phyloP scores from a whole-genome alignment of 345 rosid species.

The Mercurialis annua region DNA sequence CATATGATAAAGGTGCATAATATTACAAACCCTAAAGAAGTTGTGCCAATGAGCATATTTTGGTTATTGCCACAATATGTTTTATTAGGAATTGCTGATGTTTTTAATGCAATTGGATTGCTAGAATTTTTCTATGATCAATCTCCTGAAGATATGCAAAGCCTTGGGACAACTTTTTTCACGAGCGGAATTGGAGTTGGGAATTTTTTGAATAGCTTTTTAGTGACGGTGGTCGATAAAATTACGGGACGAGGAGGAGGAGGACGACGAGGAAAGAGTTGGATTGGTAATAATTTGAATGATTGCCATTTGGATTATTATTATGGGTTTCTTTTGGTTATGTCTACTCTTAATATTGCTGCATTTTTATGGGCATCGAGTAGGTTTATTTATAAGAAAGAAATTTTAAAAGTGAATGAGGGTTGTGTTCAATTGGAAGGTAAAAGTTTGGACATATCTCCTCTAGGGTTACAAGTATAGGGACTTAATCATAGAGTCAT shows the following conservation, averaged over 20 bases:
- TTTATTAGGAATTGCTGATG: conserved; percentile 71
- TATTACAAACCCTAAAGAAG: conserved; percentile 39
- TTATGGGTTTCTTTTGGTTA: conserved; percentile 69
- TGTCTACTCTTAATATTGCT: conserved; percentile 57
- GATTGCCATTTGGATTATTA: conserved; percentile 76
- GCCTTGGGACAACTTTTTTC: conserved; percentile 88
- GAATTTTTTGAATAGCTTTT: conserved; percentile 72
- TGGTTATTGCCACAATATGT: conserved; percentile 84
- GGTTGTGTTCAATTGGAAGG: conserved; percentile 45
- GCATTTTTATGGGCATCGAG: conserved; percentile 69
- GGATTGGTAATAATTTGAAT: conserved; percentile 86
- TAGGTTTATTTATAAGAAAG: conserved; percentile 66
- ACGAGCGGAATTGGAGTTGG: conserved; percentile 88
- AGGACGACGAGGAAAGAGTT: conserved; percentile 50
- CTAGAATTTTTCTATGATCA: conserved; percentile 92
- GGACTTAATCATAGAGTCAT: too few relatives aligned
- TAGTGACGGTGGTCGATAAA: conserved; percentile 72
- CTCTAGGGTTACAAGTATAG: conserved; percentile 48
- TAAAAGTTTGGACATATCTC: conserved; percentile 52
- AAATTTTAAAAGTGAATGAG: conserved; percentile 39
- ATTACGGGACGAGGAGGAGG: conserved; percentile 46
- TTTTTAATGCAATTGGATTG: conserved; percentile 70
- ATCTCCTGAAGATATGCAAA: conserved; percentile 86
- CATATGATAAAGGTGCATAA: conserved; percentile 39
- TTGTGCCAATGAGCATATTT: conserved; percentile 80